These are phyloP conservation scores for Grigorovia transvaalensis DNA, from an alignment of 805 yeast species.

Conservation along the genomic window DNA sequence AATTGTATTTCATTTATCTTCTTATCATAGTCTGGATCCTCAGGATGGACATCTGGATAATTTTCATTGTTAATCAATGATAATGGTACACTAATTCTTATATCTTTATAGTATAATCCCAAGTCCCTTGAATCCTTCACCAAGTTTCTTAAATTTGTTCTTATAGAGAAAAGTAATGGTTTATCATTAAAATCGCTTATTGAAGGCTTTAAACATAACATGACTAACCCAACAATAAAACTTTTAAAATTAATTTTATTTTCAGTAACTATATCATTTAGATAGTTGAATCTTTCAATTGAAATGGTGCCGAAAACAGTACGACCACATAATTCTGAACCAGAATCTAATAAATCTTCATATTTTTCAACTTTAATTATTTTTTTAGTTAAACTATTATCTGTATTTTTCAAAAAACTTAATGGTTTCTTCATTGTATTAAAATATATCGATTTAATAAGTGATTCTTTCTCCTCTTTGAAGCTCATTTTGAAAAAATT, in stretches of 20 bases:
- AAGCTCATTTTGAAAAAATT: constrained; percentile 12
- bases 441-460: constrained; percentile 18
- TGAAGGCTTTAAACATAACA: constrained; percentile 22
- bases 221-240: constrained; percentile 19
- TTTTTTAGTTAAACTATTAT: background rate
- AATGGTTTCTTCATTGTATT: constrained; percentile 20
- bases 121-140: constrained; percentile 8
- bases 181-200: constrained; percentile 11
- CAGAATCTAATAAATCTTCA: constrained; percentile 6
- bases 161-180: constrained; percentile 15
- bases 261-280: constrained; percentile 10
- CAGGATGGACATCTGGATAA: constrained; percentile 4
- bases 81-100: constrained; percentile 20
- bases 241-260: constrained; percentile 18
- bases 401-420: constrained; percentile 9
- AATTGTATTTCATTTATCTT: constrained; percentile 19
- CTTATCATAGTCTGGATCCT: constrained; percentile 12
- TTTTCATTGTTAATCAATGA: constrained; percentile 13
- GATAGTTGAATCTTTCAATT: constrained; percentile 8
- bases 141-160: constrained; percentile 15
- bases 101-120: constrained; percentile 20
- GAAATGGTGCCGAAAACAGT: constrained; percentile 21
- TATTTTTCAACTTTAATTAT: constrained; percentile 2
- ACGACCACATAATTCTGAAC: constrained; percentile 19
- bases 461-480: constrained; percentile 17